phyloP scores from a whole-genome alignment of 2,329 filamentous ascomycete species.

The Cercospora sesami region DNA sequence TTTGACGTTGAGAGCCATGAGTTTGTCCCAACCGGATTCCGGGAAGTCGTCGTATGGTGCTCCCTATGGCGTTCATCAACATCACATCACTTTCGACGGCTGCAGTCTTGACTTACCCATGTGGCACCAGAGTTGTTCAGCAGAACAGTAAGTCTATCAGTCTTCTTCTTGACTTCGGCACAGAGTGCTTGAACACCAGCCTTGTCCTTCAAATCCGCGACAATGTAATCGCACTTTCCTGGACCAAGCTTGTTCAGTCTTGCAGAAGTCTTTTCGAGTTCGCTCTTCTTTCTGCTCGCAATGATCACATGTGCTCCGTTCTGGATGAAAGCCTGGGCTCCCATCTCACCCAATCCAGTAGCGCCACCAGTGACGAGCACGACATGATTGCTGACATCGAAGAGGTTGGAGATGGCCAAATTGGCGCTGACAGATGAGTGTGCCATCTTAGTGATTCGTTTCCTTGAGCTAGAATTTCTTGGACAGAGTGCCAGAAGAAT shows the following conservation, averaged over 20 bases:
- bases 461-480: neutral
- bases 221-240: slow-evolving; percentile 50
- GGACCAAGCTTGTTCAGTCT: slow-evolving; percentile 47
- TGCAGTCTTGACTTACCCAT: slow-evolving; percentile 28
- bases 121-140: slow-evolving; percentile 51
- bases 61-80: slow-evolving; percentile 39
- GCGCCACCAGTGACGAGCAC: slow-evolving; percentile 50
- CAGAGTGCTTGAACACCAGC: slow-evolving; percentile 45
- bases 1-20: slow-evolving; percentile 46
- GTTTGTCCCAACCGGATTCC: slow-evolving; percentile 58
- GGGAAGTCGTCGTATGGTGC: slow-evolving; percentile 60
- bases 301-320: slow-evolving; percentile 46
- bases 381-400: slow-evolving; percentile 42
- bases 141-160: slow-evolving; percentile 49
- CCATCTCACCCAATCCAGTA: slow-evolving; percentile 51
- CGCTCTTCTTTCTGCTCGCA: slow-evolving; percentile 48
- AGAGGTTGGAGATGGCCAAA: slow-evolving; percentile 35
- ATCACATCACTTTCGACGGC: neutral
- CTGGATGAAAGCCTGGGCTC: slow-evolving; percentile 49
- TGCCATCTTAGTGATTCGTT: slow-evolving; percentile 28
- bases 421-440: slow-evolving; percentile 36
- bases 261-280: slow-evolving; percentile 46
- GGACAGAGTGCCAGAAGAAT: neutral
- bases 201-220: slow-evolving; percentile 48
- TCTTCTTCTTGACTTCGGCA: slow-evolving; percentile 47